phyloP scores from a whole-genome alignment of 2,329 filamentous ascomycete genomes.

The Xylaria polymorpha region DNA sequence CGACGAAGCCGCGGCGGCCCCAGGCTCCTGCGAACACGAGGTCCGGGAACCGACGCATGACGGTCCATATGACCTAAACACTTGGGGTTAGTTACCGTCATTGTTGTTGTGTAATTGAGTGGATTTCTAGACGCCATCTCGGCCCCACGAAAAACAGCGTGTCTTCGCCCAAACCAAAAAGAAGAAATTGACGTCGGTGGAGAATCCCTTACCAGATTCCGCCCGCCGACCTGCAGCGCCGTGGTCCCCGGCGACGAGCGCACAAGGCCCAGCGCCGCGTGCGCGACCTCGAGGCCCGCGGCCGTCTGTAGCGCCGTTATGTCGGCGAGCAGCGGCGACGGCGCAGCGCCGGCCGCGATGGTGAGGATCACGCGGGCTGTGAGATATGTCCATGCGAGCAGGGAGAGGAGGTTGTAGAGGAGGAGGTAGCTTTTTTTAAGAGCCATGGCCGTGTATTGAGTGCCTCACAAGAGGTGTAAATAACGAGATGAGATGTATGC shows the following conservation, averaged over 20 bases:
- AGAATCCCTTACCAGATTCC: constrained; percentile 59
- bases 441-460: not conserved
- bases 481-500: not conserved
- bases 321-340: constrained; percentile 14
- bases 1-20: constrained; percentile 58
- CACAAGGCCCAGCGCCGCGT: constrained; percentile 70
- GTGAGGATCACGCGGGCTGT: constrained; percentile 10
- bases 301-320: constrained; percentile 58
- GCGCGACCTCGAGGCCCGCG: constrained; percentile 70
- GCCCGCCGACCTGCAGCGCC: constrained; percentile 73
- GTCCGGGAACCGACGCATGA: constrained; percentile 64
- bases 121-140: too few species aligned
- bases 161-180: too few species aligned
- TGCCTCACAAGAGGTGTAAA: not conserved
- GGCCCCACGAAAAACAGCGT: too few species aligned
- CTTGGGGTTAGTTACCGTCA: too few species aligned
- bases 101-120: too few species aligned
- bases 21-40: constrained; percentile 43
- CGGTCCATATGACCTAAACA: constrained; percentile 67
- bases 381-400: constrained; percentile 38
- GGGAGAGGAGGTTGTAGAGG: constrained; percentile 39
- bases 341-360: not conserved
- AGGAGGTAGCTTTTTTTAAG: constrained; percentile 35
- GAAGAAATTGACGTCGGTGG: too few species aligned
- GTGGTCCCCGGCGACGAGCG: constrained; percentile 73